Evolutionary conservation across 345 rosid genomes (phyloP).

Genomic region (Pistacia integerrima): DNA sequence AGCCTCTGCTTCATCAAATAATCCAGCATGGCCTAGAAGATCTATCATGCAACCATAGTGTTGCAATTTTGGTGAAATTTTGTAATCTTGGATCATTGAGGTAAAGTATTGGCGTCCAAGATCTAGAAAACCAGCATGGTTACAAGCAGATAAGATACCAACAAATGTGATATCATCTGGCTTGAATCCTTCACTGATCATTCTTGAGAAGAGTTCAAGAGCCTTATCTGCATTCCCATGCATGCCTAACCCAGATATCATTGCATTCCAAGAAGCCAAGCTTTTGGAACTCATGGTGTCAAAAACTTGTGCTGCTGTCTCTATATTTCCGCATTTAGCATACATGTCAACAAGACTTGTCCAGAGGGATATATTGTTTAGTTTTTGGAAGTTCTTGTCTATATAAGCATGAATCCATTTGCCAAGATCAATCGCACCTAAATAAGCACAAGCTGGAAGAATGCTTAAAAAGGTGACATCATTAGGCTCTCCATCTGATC

Average conservation of each 20-base stretch:
- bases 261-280: conserved; percentile 65
- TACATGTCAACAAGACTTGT: conserved; percentile 72
- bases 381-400: conserved; percentile 38
- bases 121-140: conserved; percentile 64
- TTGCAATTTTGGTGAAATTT: conserved; percentile 58
- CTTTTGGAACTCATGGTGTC: conserved; percentile 36
- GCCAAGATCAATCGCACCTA: conserved; percentile 64
- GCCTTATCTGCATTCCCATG: conserved; percentile 57
- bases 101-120: conserved; percentile 53
- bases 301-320: conserved; percentile 52
- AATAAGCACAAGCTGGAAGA: conserved; percentile 65
- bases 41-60: conserved; percentile 80
- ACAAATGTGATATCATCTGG: conserved; percentile 77
- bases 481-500: conserved; percentile 45
- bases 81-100: conserved; percentile 55
- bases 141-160: conserved; percentile 73
- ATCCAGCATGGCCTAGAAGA: conserved; percentile 69
- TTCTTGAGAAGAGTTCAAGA: conserved; percentile 48
- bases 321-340: conserved; percentile 61
- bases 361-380: conserved; percentile 31
- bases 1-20: conserved; percentile 62
- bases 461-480: conserved; percentile 55
- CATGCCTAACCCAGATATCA: conserved; percentile 71
- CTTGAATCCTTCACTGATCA: conserved; percentile 45
- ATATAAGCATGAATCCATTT: conserved; percentile 69